Base-by-base conservation (phyloP, 345 rosid species). In the Gynandropsis gynandra region DNA sequence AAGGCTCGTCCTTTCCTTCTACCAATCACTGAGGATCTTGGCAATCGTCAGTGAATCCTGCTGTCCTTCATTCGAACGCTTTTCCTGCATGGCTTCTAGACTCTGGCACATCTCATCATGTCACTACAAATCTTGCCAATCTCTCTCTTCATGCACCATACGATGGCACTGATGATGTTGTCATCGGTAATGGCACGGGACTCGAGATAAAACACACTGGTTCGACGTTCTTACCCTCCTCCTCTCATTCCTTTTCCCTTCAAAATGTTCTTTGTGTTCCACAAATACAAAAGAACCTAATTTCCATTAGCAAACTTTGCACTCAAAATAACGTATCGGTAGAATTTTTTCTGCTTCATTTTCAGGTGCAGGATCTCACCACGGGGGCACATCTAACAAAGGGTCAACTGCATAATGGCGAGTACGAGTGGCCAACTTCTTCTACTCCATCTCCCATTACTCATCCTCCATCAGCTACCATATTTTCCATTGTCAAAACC, bases 101-200 rank as follows among this genome's bases (percentile, higher is more conserved):
- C 9, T 21, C 20, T 12, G 61, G 59, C 0, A 50, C 57, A 0
- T 47, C 51, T 1, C 62, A 55, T 11, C 68, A 56, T 21, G 20
- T 47, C 14, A 60, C 42, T 0, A 7, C 11, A 0, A 58, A 60
- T 1, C 15, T 60, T 0, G 8, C 7, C 9, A 50, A 60, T 17
- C 43, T 63, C 16, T 38, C 51, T 1, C 48, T 54, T 0, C 62
- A 47, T 32, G 10, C 10, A 4, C 35, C 48, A 0, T 55, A 38
- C 3, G 10, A 0, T 1, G 49, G 42, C 7, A 8, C 9, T 5
- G 43, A 63, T 7, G 35, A 40, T 7, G 41, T 52, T 7, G 4
- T 35, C 0, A 39, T 52, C 9, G 18, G 47, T 1, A 47, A 54
- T 54, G 36, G 36, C 4, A 18, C 37, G 0, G 18, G n/a, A 0